A percentile compares a stretch with the other conserved stretches of the same genome.
These are phyloP conservation scores for Zygosaccharomyces rouxii DNA, from an alignment of 805 yeast species.

Conservation along the genomic window DNA sequence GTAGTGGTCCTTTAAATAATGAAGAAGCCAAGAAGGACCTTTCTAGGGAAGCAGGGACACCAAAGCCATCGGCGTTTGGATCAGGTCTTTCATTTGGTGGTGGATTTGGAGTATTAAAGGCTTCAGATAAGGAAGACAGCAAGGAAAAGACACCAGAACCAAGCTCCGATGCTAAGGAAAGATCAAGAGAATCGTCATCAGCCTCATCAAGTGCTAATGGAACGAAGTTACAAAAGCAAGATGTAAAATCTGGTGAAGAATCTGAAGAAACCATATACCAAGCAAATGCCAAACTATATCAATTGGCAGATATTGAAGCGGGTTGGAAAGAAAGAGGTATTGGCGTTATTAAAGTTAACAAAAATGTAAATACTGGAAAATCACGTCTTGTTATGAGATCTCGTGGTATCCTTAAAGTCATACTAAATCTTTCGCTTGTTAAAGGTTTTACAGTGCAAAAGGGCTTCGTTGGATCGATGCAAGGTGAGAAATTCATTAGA, in stretches of 20 bases:
- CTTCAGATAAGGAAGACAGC: constrained; percentile 14
- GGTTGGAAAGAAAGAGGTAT: constrained; percentile 98
- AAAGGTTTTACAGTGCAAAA: constrained; percentile 57
- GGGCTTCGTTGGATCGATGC: constrained; percentile 83
- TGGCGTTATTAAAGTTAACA: constrained; percentile 80
- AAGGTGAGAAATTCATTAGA: constrained; percentile 79
- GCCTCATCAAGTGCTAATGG: constrained; percentile 43
- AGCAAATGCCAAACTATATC: constrained; percentile 75
- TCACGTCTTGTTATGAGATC: constrained; percentile 87
- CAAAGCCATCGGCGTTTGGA: constrained; percentile 39
- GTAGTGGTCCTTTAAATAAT: constrained; percentile 30
- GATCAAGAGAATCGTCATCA: constrained; percentile 30
- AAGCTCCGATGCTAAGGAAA: constrained; percentile 16
- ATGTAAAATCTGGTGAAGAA: constrained; percentile 85
- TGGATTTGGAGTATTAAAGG: constrained; percentile 30
- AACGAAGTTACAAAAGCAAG: constrained; percentile 57
- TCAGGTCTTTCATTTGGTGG: constrained; percentile 42
- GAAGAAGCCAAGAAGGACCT: constrained; percentile 11
- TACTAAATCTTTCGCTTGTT: constrained; percentile 68
- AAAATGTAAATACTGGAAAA: constrained; percentile 36
- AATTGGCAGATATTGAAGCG: constrained; percentile 54
- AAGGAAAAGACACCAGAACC: constrained; percentile 12
- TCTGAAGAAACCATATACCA: constrained; percentile 65
- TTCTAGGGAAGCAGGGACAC: constrained; percentile 4
- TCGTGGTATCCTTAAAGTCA: constrained; percentile 75